Conservation (phyloP, 192 early-diverging fungal species). For the Coemansia sp. region DNA sequence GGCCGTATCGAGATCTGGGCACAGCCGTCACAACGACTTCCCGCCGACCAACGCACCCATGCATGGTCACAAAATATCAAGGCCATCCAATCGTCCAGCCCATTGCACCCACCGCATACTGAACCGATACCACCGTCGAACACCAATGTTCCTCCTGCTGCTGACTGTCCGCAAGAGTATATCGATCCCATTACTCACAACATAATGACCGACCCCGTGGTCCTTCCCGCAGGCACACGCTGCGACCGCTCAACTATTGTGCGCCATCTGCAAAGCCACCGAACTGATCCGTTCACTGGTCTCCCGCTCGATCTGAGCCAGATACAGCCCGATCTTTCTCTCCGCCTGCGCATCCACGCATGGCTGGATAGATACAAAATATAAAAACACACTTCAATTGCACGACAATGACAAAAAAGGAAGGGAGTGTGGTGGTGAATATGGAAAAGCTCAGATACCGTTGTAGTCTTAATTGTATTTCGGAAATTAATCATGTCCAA, state of each 20-base stretch:
- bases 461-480: slow-evolving; percentile 39
- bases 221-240: slow-evolving; percentile 15
- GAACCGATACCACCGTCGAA: too few species aligned
- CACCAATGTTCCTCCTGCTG: too few species aligned
- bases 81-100: too few species aligned
- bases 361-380: slow-evolving; percentile 8
- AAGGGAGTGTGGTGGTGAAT: slow-evolving; percentile 11
- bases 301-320: slow-evolving; percentile 14
- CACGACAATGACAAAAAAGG: slow-evolving; percentile 9
- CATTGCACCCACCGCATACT: too few species aligned
- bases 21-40: slow-evolving; percentile 31
- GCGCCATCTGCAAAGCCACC: slow-evolving; percentile 13
- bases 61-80: slow-evolving; percentile 7
- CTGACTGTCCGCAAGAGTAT: slow-evolving; percentile 26
- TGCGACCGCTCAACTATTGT: slow-evolving; percentile 33
- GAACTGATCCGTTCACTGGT: slow-evolving; percentile 36
- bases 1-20: slow-evolving; percentile 25
- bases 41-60: neutral
- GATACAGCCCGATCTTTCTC: slow-evolving; percentile 18
- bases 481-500: slow-evolving; percentile 21
- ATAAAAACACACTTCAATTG: too few species aligned
- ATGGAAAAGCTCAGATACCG: slow-evolving; percentile 35
- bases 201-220: slow-evolving; percentile 29
- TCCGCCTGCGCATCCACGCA: slow-evolving; percentile 15
- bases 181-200: slow-evolving; percentile 28